phyloP scores from a whole-genome alignment of 352 stramenopile genomes.

The Saprolegnia diclina region DNA sequence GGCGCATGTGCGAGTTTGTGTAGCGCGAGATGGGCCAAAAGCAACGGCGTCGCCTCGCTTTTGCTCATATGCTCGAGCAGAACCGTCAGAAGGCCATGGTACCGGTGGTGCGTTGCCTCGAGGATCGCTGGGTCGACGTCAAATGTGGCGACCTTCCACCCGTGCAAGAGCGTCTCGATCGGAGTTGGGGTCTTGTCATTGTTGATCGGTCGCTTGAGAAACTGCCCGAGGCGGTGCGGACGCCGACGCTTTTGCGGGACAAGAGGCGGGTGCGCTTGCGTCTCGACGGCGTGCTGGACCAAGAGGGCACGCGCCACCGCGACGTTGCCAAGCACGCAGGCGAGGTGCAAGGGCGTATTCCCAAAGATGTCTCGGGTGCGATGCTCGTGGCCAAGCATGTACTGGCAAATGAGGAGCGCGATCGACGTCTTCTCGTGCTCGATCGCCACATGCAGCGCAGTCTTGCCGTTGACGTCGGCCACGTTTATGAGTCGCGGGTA shows the following conservation, averaged over 20 bases:
- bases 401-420: conserved; percentile 19
- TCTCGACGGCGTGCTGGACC: background rate
- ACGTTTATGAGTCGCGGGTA: conserved; percentile 10
- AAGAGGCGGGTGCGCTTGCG: background rate
- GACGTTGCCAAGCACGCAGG: conserved; percentile 20
- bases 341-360: conserved; percentile 17
- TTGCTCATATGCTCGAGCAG: background rate
- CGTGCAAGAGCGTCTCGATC: conserved; percentile 7
- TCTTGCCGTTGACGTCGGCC: conserved; percentile 22
- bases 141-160: background rate
- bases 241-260: background rate
- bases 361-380: conserved; percentile 7
- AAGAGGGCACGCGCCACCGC: conserved; percentile 5
- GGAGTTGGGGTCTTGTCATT: background rate
- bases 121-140: background rate
- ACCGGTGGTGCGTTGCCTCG: background rate
- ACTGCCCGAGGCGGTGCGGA: conserved; percentile 10
- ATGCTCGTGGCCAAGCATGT: conserved; percentile 12
- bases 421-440: background rate
- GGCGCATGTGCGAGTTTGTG: background rate
- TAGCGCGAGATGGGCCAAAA: background rate
- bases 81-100: background rate
- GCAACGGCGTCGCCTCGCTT: background rate
- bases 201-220: background rate
- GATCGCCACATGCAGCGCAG: conserved; percentile 21